phyloP scores from a whole-genome alignment of 108 stramenopile genomes.

The Nitzschia sp. region DNA sequence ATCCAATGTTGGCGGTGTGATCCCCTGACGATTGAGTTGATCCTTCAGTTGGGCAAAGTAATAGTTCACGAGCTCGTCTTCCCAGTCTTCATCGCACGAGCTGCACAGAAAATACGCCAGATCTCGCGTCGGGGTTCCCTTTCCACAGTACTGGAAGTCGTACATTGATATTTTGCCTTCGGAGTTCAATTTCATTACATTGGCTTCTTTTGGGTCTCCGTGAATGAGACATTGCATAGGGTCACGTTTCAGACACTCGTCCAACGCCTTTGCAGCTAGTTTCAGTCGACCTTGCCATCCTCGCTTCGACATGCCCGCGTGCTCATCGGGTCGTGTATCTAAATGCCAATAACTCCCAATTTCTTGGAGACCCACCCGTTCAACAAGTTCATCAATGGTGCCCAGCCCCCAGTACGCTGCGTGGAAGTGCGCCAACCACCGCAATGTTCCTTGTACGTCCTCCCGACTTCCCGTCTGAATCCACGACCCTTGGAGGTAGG shows the following conservation, averaged over 20 bases:
- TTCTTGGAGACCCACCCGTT: constrained; percentile 38
- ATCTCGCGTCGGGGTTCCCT: constrained; percentile 61
- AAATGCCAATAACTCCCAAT: constrained; percentile 75
- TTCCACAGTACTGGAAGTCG: constrained; percentile 81
- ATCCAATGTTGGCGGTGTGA: constrained; percentile 31
- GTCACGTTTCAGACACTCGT: constrained; percentile 60
- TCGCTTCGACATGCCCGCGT: constrained; percentile 48
- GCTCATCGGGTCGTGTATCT: constrained; percentile 75
- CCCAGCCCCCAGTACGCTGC: constrained; percentile 54
- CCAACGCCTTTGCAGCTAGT: constrained; percentile 65
- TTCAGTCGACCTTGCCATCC: constrained; percentile 78
- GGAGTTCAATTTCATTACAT: constrained; percentile 45
- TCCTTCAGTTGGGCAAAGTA: constrained; percentile 40
- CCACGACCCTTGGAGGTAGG: constrained; percentile 18
- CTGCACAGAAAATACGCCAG: constrained; percentile 73
- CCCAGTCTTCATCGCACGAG: constrained; percentile 28
- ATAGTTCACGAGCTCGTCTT: constrained; percentile 25
- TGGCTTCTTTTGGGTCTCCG: constrained; percentile 77
- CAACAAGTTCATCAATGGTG: constrained; percentile 29
- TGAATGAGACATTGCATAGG: constrained; percentile 66
- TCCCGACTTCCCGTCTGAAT: background rate
- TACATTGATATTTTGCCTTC: constrained; percentile 44
- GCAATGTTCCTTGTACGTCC: constrained; percentile 21
- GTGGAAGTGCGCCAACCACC: constrained; percentile 73
- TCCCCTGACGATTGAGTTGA: constrained; percentile 11